Base-by-base conservation (phyloP, 345 rosid genomes). In the Gossypium herbaceum region DNA sequence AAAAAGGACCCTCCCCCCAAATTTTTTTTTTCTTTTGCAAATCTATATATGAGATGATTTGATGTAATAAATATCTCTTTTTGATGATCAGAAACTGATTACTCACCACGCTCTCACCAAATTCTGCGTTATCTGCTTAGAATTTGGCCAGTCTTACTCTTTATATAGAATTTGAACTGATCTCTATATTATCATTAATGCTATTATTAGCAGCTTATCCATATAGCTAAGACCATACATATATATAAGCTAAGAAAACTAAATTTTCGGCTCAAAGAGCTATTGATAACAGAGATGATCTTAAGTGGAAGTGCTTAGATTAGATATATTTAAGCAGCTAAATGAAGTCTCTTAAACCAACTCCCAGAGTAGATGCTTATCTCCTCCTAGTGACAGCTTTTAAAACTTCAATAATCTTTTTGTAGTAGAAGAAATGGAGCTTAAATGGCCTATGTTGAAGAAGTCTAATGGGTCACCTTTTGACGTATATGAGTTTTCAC, bases 211-310 rank as follows among this genome's bases (percentile, higher is more conserved):
- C 8, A 22, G 13, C 15, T 48, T 47, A 12, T 45, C 13, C 34
- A 20, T 22, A 19, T 12, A 66, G 7, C 9, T 45, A 48, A 48
- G 8, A 15, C 9, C 34, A 24, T 24, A 68, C 12, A 62, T 39
- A 34, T 5, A 34, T 34, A 34, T 34, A 68, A 48, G 43, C 72
- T 68, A 48, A 15, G 43, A 68, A 48, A 68, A 48, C 72, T 48
- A 25, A 48, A 25, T 48, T 50, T 68, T 50, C 72, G 58, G 72
- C 27, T 68, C 44, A 68, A 68, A 54, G 55, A 67, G 71, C 55
- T 47, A 45, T 45, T 9, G 70, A 20, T 20, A 50, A 25, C 22
- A 24, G 15, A 25, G 10, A 25, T 54, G 50, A 20, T 48, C 72
- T 68, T 48, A 48, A 48, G 43, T 25, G 72, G 57, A 68, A 47